Evolutionary conservation across 2,329 filamentous ascomycete genomes (phyloP).

Genomic region (Microsporum ferrugineum): DNA sequence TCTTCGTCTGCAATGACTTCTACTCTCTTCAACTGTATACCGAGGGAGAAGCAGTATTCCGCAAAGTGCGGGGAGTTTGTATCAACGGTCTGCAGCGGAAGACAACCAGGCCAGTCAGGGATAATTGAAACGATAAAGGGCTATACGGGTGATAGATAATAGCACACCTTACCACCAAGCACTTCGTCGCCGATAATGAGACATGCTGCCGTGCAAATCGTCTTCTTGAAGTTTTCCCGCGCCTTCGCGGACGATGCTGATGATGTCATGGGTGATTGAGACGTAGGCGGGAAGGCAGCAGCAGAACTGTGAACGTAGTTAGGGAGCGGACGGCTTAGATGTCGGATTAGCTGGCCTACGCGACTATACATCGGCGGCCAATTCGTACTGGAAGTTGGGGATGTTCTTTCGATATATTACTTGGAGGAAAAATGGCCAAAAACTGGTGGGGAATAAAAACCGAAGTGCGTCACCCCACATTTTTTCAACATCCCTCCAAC

Average conservation of each 20-base stretch:
- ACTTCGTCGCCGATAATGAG: constrained; percentile 97
- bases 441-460: neutral
- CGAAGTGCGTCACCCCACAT: neutral
- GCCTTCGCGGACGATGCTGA: constrained; percentile 18
- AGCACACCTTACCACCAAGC: constrained; percentile 73
- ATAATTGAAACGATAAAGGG: neutral
- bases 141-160: neutral
- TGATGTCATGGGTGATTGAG: constrained; percentile 34
- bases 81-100: constrained; percentile 45
- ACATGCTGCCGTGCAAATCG: constrained; percentile 80
- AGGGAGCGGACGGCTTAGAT: constrained; percentile 54
- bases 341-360: constrained; percentile 60
- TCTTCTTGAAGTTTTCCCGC: constrained; percentile 34
- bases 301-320: constrained; percentile 43
- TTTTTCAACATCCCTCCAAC: neutral
- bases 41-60: constrained; percentile 54
- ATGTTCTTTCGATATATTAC: neutral
- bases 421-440: neutral
- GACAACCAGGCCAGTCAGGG: neutral
- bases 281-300: constrained; percentile 23
- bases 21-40: constrained; percentile 63
- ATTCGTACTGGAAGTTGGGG: neutral
- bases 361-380: constrained; percentile 57
- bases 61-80: constrained; percentile 56
- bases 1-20: constrained; percentile 94